These are phyloP conservation scores for Basidioascus undulatus DNA, from an alignment of 768 basidiomycete genomes.

Conservation along the genomic window DNA sequence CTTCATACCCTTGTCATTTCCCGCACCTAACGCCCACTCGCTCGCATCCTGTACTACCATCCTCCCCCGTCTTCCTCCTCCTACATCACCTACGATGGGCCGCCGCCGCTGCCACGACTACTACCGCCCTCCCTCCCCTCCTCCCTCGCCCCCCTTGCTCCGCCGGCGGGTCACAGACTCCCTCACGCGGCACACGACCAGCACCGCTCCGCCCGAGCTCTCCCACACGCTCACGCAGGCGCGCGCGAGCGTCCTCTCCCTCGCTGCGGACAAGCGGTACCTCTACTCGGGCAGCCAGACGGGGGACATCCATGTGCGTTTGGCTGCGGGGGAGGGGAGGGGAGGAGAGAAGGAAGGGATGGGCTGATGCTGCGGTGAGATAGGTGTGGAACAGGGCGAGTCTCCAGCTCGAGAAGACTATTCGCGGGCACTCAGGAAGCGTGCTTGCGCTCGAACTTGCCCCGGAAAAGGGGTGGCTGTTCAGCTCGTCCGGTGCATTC, in stretches of 20 bases:
- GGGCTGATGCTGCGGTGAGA: too few relatives aligned
- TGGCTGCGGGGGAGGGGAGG: too few relatives aligned
- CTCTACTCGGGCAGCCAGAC: conserved; percentile 69
- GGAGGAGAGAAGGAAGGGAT: too few relatives aligned
- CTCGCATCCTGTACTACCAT: too few relatives aligned
- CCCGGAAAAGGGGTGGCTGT: conserved; percentile 53
- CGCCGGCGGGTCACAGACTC: too few relatives aligned
- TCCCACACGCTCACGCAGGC: conserved; percentile 47
- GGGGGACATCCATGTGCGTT: conserved; percentile 45
- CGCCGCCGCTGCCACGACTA: too few relatives aligned
- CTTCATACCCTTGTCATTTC: too few relatives aligned
- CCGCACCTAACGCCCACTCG: too few relatives aligned
- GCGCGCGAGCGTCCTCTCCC: conserved; percentile 43
- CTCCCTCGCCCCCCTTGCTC: too few relatives aligned
- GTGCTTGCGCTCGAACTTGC: conserved; percentile 58
- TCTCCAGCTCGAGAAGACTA: conserved; percentile 38
- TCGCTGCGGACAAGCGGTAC: conserved; percentile 43
- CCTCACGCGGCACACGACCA: not conserved
- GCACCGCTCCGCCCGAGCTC: conserved; percentile 23
- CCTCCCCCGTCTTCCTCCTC: too few relatives aligned
- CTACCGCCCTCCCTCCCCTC: too few relatives aligned
- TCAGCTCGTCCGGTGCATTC: conserved; percentile 59
- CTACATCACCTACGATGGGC: too few relatives aligned
- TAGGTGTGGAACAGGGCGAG: conserved; percentile 70
- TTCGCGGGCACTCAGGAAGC: conserved; percentile 62